Conservation (phyloP, 257 asterid genomes). For the Apocynum venetum region DNA sequence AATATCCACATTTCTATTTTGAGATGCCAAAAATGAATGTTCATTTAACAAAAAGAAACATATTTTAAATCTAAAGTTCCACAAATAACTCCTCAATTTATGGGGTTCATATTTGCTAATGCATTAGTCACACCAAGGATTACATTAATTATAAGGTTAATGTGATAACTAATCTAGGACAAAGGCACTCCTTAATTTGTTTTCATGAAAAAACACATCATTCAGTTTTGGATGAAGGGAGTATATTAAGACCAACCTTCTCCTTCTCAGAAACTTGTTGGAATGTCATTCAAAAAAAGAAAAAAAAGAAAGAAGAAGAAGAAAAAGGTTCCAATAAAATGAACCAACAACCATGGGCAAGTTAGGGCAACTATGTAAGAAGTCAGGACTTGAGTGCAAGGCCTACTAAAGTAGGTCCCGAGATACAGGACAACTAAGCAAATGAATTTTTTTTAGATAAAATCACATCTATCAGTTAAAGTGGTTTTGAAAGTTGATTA, state of each 20-base stretch:
- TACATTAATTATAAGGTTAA: too few relatives aligned
- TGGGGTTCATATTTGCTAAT: too few relatives aligned
- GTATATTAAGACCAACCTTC: not conserved
- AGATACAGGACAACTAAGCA: not conserved
- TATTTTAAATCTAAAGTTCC: too few relatives aligned
- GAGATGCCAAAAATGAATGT: too few relatives aligned
- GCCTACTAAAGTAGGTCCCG: not conserved
- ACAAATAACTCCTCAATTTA: too few relatives aligned
- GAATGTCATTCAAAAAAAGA: not conserved
- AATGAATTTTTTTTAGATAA: not conserved
- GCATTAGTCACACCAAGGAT: too few relatives aligned
- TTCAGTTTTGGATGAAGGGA: not conserved
- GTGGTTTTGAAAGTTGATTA: slow-evolving; percentile 7
- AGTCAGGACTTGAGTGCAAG: not conserved
- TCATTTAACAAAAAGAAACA: too few relatives aligned
- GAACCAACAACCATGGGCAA: not conserved
- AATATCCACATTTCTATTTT: too few relatives aligned
- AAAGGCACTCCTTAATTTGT: not conserved
- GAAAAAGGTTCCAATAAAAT: not conserved
- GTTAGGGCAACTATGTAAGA: not conserved
- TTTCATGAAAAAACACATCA: not conserved
- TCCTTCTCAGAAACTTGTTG: not conserved
- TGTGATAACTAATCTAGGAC: not conserved
- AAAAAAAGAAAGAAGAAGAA: not conserved
- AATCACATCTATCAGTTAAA: not conserved